Base-by-base conservation (phyloP, 2,329 filamentous ascomycete genomes). In the Cytospora mali region DNA sequence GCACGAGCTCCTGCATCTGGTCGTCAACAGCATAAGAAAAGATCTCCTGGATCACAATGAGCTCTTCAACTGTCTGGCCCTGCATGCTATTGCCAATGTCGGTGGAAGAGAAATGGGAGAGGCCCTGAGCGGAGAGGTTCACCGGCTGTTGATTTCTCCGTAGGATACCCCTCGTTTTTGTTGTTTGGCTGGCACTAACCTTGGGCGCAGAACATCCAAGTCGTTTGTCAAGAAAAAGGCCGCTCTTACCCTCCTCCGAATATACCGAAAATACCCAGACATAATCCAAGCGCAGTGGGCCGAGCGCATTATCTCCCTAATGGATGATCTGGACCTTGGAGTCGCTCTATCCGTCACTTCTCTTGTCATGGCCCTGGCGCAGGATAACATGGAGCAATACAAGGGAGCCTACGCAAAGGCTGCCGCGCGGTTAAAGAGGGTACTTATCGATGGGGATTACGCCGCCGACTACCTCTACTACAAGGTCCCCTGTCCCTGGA, bases 171-270 rank as follows among this genome's bases (percentile, higher is more conserved):
- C 18, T 25, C 14, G n/a, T 27, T 33, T 28, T 18, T 7, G 27
- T 1, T 35, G 16, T 35, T 10, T 14, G 27, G 16, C n/a, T 31
- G 27, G n/a, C n/a, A 48, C 55, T 66, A 46, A 64, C 58, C 14
- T n/a, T 6, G 46, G 25, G 52, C 61, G 6, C 64, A 81, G 80
- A 53, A 82, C 81, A 9, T 98, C 94, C 0, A 99, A 98, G 77
- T 88, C 95, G 0, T 99, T 99, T 70, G 95, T 99, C 64, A 99
- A 99, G 84, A 99, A 99, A 80, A 99, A 99, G 82, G 94, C 95
- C 1, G 95, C 95, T 7, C 81, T 99, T 58, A 99, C 95, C 0
- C 83, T 99, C 39, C 85, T 99, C 60, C 90, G 95, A 60, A 79
- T 99, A 6, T 99, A 98, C 77, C 91, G 95, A 69, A 99, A 99